These are phyloP conservation scores for Brasilioporus rufonigricans DNA, from an alignment of 768 basidiomycete genomes.

Conservation along the genomic window DNA sequence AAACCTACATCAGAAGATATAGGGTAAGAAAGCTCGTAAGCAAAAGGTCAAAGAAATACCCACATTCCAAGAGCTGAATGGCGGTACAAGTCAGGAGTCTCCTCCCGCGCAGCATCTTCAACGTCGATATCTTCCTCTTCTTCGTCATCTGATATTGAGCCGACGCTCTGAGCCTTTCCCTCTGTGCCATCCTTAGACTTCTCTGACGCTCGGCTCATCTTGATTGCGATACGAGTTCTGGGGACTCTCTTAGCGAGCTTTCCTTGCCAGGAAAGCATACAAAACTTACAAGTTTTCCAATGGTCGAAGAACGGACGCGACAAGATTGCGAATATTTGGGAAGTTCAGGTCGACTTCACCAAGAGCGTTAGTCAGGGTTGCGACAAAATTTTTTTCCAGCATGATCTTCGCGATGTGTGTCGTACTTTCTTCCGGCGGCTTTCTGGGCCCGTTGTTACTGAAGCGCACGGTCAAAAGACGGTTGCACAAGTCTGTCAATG, in stretches of 20 bases:
- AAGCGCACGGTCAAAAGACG: slow-evolving; percentile 82
- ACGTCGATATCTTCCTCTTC: slow-evolving; percentile 57
- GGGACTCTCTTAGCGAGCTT: slow-evolving; percentile 9
- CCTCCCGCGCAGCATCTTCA: slow-evolving; percentile 59
- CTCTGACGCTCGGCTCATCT: slow-evolving; percentile 82
- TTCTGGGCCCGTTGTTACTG: slow-evolving; percentile 46
- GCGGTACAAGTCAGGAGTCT: slow-evolving; percentile 91
- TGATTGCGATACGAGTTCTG: slow-evolving; percentile 96
- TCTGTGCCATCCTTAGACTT: slow-evolving; percentile 60
- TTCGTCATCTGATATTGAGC: slow-evolving; percentile 44
- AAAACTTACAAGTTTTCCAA: slow-evolving; percentile 79
- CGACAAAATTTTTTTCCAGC: slow-evolving; percentile 96
- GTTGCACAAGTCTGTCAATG: slow-evolving; percentile 83
- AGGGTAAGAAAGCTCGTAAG: slow-evolving; percentile 6
- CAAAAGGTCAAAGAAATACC: slow-evolving; percentile 25
- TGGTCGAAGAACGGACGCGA: slow-evolving; percentile 86
- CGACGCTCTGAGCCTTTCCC: slow-evolving; percentile 43
- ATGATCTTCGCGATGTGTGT: slow-evolving; percentile 96
- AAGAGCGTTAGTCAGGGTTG: slow-evolving; percentile 80
- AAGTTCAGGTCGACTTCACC: slow-evolving; percentile 95
- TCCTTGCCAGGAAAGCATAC: neutral
- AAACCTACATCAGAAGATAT: slow-evolving; percentile 42
- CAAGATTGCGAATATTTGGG: slow-evolving; percentile 81
- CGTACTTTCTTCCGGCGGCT: slow-evolving; percentile 67
- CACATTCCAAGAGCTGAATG: slow-evolving; percentile 96